Evolutionary conservation across 1,284 basidiomycete genomes (phyloP), one percentile per base, ranked within the genome.

Genomic region (Ustilago vetiveriae): DNA sequence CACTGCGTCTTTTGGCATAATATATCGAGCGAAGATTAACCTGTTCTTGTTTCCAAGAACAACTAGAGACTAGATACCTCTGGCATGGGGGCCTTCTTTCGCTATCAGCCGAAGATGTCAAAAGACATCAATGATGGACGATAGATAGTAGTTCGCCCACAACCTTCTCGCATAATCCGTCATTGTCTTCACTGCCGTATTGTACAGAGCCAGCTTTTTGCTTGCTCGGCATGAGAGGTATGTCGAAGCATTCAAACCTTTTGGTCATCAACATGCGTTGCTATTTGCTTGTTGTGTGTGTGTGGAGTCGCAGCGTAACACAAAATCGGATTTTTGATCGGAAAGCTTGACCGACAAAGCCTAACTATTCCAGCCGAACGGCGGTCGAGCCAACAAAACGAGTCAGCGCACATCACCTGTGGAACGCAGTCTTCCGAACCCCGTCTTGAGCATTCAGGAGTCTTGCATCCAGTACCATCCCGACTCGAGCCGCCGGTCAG

Each of bases 91-190:
- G 68, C 68, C 45, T 62, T 52, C 63, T 71, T 71, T 71, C 68
- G 68, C 68, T 71, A 71, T 71, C 68, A 71, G 63, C 68, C 58
- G 50, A 53, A 65, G 67, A 66, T 47, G 42, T 37, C 35, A 19
- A n/a, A n/a, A n/a, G n/a, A 52, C 41, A 45, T 71, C 68, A 53
- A 66, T 71, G 68, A 62, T 62, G 68, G 68, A 62, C 58, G 68
- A 66, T 71, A 71, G 68, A 66, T 71, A 71, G 68, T 71, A 71
- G 68, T 66, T 50, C 47, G 68, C 58, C 63, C 22, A 71, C 63
- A 71, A 22, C 26, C 33, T 30, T 40, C 24, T 27, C 23, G 26
- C 16, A 21, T 36, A 3, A 22, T 21, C n/a, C 23, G 17, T 30
- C 39, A 26, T 14, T 21, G 37, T 27, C 29, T 35, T 2, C 16